Conservation (phyloP, 1,284 basidiomycete species). For the Pascua sp. region DNA sequence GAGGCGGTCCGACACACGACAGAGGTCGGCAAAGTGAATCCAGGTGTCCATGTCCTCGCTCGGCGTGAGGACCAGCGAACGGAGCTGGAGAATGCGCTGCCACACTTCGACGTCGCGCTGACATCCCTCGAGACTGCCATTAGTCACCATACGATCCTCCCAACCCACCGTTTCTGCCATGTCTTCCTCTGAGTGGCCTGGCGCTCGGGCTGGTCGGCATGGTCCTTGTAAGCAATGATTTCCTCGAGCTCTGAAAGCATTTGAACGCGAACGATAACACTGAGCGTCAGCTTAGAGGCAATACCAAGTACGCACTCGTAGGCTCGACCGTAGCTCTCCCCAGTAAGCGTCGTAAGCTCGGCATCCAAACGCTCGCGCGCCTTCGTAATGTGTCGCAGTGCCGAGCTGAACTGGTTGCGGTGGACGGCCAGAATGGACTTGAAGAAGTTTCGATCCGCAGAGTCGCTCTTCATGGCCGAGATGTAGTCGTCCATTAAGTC, state of each 20-base stretch:
- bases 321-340: conserved; percentile 92
- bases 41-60: conserved; percentile 95
- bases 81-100: conserved; percentile 95
- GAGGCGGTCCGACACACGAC: conserved; percentile 79
- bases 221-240: conserved; percentile 93
- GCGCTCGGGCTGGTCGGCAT: conserved; percentile 87
- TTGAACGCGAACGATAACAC: conserved; percentile 94
- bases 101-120: conserved; percentile 99
- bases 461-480: conserved; percentile 86
- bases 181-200: conserved; percentile 82
- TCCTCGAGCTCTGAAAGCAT: conserved; percentile 99
- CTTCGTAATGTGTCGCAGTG: conserved; percentile 83
- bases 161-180: conserved; percentile 72
- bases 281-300: conserved; percentile 40
- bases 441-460: conserved; percentile 93
- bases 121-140: conserved; percentile 70
- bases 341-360: conserved; percentile 86
- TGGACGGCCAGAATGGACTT: conserved; percentile 93
- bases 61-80: conserved; percentile 88
- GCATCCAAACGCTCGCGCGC: conserved; percentile 92
- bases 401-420: conserved; percentile 90
- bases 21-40: conserved; percentile 89
- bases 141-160: no score
- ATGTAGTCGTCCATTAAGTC: conserved; percentile 99
- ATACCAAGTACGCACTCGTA: conserved; percentile 70